Evolutionary conservation across 495 filamentous ascomycete species (phyloP), one percentile per base, ranked within the genome.

Genomic region (Neurospora sp.): DNA sequence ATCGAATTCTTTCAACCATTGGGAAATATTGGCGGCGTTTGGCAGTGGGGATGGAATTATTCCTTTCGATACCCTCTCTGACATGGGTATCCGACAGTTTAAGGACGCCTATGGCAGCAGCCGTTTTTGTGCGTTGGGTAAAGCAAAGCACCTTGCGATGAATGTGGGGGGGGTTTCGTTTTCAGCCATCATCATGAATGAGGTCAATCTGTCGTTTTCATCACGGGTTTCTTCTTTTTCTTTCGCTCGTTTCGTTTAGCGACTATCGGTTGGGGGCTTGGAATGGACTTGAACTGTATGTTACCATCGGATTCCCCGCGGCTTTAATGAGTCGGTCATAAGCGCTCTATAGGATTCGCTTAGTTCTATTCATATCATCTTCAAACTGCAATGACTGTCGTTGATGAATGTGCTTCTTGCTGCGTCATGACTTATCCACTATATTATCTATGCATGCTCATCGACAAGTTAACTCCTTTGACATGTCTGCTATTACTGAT

Each of bases 1-100:
- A 74, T 76, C 44, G 75, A 38, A 59, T 20, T 20, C 73, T 65
- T 70, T 74, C 68, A 68, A 72, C 74, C 69, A 76, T 69, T 61
- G 47, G 69, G 70, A 74, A 68, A 42, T 73, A 77, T 77, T 68
- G 75, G 74, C 73, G 79, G 78, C 78, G 78, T 80, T 80, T 42
- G 69, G 73, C 65, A 27, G 73, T 69, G 53, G 53, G 27, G 14
- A 65, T 65, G 77, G 75, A 74, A 74, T 70, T 75, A 71, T 53
- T 68, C 75, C 27, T 65, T 80, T 70, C 72, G 79, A 81, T 81
- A 81, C 78, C 79, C 79, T 79, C 72, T 77, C 39, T 70, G 53
- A 72, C 77, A 76, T 80, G 73, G 74, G 78, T 68, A 77, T 79
- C 74, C 69, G 61, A 69, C 45, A 41, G 39, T 40, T 12, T 12